Evolutionary conservation across 2,329 filamentous ascomycete species (phyloP).

Genomic region (Chaetomium sp.): DNA sequence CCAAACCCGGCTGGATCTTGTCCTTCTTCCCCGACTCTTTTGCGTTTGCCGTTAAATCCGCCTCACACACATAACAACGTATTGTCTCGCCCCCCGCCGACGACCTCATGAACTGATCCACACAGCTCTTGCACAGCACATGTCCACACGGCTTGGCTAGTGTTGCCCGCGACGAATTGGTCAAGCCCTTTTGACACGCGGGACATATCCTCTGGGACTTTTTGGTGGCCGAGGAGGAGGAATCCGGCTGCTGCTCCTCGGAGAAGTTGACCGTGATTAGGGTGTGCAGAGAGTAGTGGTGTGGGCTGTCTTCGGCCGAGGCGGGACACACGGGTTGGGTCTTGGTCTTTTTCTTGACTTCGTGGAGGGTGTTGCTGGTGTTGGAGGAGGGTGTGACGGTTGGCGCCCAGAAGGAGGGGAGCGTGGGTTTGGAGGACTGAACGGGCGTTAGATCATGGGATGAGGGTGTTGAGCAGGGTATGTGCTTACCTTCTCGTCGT

Average conservation of each 20-base stretch:
- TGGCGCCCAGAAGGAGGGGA: slow-evolving; percentile 92
- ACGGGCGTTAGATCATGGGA: slow-evolving; percentile 9
- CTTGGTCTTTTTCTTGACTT: slow-evolving; percentile 57
- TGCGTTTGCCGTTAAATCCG: slow-evolving; percentile 55
- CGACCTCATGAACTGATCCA: slow-evolving; percentile 72
- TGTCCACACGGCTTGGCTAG: slow-evolving; percentile 86
- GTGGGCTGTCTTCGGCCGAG: slow-evolving; percentile 58
- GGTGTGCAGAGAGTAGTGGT: slow-evolving; percentile 70
- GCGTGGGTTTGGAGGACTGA: slow-evolving; percentile 55
- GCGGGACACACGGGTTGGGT: slow-evolving; percentile 69
- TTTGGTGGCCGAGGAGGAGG: slow-evolving; percentile 33
- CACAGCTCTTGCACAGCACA: slow-evolving; percentile 79
- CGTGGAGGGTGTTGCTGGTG: slow-evolving; percentile 49
- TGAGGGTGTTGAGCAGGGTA: slow-evolving; percentile 1
- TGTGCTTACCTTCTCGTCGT: slow-evolving; percentile 58
- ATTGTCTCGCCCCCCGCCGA: slow-evolving; percentile 36
- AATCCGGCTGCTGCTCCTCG: slow-evolving; percentile 50
- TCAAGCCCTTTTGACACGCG: slow-evolving; percentile 74
- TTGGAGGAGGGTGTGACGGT: slow-evolving; percentile 68
- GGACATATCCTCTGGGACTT: slow-evolving; percentile 58
- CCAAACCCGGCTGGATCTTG: slow-evolving; percentile 61
- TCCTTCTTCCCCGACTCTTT: slow-evolving; percentile 41
- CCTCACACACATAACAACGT: slow-evolving; percentile 81
- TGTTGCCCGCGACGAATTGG: slow-evolving; percentile 75
- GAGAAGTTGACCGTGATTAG: slow-evolving; percentile 72